Conservation (phyloP, 345 rosid species). For the Aquilaria yunnanensis region DNA sequence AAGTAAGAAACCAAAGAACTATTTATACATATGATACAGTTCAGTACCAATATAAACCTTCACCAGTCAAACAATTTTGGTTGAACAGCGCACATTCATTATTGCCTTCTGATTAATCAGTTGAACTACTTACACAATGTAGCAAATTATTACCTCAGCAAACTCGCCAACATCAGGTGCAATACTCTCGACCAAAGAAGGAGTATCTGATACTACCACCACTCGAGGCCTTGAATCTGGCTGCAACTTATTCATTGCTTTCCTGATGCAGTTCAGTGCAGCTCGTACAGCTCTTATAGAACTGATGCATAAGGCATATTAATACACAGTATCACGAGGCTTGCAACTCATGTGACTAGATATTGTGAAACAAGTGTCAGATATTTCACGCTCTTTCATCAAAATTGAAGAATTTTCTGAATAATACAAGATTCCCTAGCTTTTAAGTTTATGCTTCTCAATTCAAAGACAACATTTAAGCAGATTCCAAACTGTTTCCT, state of each 20-base stretch:
- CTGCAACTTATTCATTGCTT: constrained; percentile 30
- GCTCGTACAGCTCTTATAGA: constrained; percentile 64
- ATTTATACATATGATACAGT: too few relatives aligned
- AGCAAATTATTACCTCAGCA: constrained; percentile 56
- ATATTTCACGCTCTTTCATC: background rate
- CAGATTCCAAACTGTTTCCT: too few relatives aligned
- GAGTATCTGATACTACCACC: constrained; percentile 78
- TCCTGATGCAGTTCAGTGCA: constrained; percentile 51
- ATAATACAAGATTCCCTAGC: too few relatives aligned
- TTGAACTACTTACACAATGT: too few relatives aligned
- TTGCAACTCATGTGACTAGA: too few relatives aligned
- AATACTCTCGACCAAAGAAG: constrained; percentile 46
- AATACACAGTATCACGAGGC: constrained; percentile 12
- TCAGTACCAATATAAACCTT: too few relatives aligned
- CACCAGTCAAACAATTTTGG: too few relatives aligned
- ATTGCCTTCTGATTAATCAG: too few relatives aligned
- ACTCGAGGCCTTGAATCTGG: constrained; percentile 43
- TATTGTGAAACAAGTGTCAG: background rate
- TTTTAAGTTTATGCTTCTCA: too few relatives aligned
- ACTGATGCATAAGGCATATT: constrained; percentile 30
- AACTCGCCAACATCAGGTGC: constrained; percentile 38
- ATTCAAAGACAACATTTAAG: too few relatives aligned
- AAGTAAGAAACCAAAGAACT: too few relatives aligned
- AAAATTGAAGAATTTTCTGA: background rate
- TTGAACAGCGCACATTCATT: too few relatives aligned